Evolutionary conservation across 2,329 filamentous ascomycete genomes (phyloP).

Genomic region (Scedosporium dehoogii): DNA sequence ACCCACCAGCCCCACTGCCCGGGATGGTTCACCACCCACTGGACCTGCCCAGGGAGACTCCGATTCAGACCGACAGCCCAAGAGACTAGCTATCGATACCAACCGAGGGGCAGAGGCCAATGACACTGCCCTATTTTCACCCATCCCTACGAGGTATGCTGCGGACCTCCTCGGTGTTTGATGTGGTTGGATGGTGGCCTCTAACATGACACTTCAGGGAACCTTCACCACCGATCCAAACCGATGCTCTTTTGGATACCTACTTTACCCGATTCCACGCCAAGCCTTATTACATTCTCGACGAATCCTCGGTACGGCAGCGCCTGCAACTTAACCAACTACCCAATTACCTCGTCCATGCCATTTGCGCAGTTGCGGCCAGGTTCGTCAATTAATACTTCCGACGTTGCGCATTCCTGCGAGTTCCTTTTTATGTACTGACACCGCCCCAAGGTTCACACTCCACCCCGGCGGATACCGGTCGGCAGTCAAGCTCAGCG

Average conservation of each 20-base stretch:
- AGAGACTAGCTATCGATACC: constrained; percentile 28
- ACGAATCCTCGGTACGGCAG: constrained; percentile 66
- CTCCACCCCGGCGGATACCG: constrained; percentile 58
- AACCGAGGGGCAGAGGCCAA: constrained; percentile 21
- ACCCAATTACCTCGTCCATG: constrained; percentile 40
- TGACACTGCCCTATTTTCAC: constrained; percentile 33
- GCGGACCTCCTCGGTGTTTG: not conserved
- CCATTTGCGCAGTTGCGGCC: constrained; percentile 52
- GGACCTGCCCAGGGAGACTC: not conserved
- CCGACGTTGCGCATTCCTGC: not conserved
- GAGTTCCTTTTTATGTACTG: not conserved
- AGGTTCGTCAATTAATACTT: constrained; percentile 33
- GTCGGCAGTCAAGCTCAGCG: constrained; percentile 55
- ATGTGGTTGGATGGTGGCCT: not conserved
- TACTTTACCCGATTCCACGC: constrained; percentile 74
- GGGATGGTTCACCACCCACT: not conserved
- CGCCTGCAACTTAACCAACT: constrained; percentile 60
- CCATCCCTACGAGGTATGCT: constrained; percentile 26
- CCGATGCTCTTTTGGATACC: constrained; percentile 60
- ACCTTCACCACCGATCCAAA: constrained; percentile 30
- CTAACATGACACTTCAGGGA: constrained; percentile 9
- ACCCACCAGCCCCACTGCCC: constrained; percentile 18
- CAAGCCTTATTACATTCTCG: constrained; percentile 72
- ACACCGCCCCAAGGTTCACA: constrained; percentile 50
- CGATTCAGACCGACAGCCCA: constrained; percentile 12